These are phyloP conservation scores for Amyloporia xantha DNA, from an alignment of 768 basidiomycete genomes.

Conservation along the genomic window DNA sequence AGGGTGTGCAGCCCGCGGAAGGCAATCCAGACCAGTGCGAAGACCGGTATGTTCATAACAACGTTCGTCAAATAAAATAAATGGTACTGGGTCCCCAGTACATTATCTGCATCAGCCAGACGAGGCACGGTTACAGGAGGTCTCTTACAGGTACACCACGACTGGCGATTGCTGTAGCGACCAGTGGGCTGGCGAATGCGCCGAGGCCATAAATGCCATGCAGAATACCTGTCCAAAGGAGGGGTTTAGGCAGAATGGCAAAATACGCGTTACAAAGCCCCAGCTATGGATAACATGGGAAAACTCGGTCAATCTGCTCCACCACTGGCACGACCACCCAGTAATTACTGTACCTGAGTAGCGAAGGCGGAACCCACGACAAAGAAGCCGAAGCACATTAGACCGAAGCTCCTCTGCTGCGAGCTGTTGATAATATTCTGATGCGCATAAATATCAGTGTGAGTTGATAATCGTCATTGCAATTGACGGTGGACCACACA, in stretches of 20 bases:
- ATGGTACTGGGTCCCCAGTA: conserved; percentile 13
- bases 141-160: conserved; percentile 19
- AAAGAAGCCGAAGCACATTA: conserved; percentile 24
- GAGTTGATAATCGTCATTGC: not conserved
- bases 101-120: not conserved
- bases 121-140: not conserved
- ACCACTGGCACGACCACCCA: too few species aligned
- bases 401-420: conserved; percentile 16
- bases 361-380: conserved; percentile 21
- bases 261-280: conserved; percentile 23
- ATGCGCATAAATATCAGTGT: not conserved
- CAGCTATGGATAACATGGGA: conserved; percentile 6
- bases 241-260: conserved; percentile 19
- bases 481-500: not conserved
- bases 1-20: conserved; percentile 18
- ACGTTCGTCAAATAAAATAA: conserved; percentile 22
- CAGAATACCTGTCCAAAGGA: conserved; percentile 20
- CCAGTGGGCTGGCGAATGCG: conserved; percentile 18
- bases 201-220: conserved; percentile 23
- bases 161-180: conserved; percentile 19
- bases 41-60: conserved; percentile 19
- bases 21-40: conserved; percentile 17
- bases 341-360: conserved; percentile 20
- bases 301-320: not conserved
- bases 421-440: conserved; percentile 24